Base-by-base conservation (phyloP, 2,329 filamentous ascomycete genomes). In the Aspergillus sp. region DNA sequence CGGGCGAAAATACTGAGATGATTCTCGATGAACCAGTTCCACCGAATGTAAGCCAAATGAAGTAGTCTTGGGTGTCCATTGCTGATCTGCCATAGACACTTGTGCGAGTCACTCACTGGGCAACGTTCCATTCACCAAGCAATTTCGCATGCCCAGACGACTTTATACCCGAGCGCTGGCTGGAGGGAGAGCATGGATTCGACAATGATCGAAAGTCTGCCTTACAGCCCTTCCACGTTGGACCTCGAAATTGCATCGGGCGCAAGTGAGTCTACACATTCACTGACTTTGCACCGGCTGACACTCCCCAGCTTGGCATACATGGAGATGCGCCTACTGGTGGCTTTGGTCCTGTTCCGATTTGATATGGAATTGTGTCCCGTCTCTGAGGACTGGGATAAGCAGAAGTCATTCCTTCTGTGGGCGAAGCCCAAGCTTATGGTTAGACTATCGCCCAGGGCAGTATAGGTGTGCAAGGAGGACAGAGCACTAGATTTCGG, bases 271-370 rank as follows among this genome's bases (percentile, higher is more conserved):
- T 58, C 47, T 2, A 8, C 30, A 3, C 8, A 13, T 20, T 11
- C 4, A 5, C 26, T 16, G 11, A 47, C 13, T 5, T 19, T 2
- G 7, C 13, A 17, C 3, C 41, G 2, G 20, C 45, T 51, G 42
- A 49, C 17, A 11, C 46, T 24, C 13, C 17, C 3, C 17, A 78
- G 75, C 45, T 63, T 81, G 30, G 76, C 76, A 1, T 78, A 77
- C 47, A 64, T 74, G 17, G 77, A 81, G 56, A 75, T 80, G 68
- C 67, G 77, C 3, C 62, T 78, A 7, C 72, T 79, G 36, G 58
- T 80, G n/a, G 70, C 72, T 0, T 70, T 72, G 3, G 58, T 81
- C 14, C 55, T 80, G 1, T 80, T 67, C 64, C 75, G 75, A 47
- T 81, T 79, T 58, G 77, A 81, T 51, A 50, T 79, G 49, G 61